Base-by-base conservation (phyloP, 164 flowering plant genomes). In the Nymphaea colorata region DNA sequence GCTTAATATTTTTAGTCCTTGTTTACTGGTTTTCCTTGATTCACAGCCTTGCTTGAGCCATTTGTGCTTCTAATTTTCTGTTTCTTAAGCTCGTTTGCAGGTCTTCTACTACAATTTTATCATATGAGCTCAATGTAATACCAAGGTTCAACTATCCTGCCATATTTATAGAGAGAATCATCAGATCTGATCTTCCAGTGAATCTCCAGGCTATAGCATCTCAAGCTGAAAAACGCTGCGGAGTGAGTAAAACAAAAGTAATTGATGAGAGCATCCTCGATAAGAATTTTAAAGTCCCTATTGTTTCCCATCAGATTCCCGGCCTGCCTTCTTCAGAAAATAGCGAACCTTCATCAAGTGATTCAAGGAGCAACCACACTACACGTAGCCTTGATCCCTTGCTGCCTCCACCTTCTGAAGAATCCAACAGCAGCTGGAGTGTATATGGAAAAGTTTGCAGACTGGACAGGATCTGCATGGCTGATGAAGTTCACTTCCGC, bases 401-500 rank as follows among this genome's bases (percentile, higher is more conserved):
- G 68, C 73, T 76, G 36, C 74, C 74, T 66, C 61, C 80, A 59
- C 68, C 79, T 67, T 69, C 87, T 4, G 74, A 68, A 68, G 87
- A 89, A 67, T 4, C 75, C 67, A 85, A 72, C 75, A 79, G 76
- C 70, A 85, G 83, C 47, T 91, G 96, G 97, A 93, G 96, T 68
- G 78, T 86, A 6, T 84, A 79, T 77, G 93, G 95, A 65, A 87
- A 88, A 80, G 77, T 78, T 76, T 91, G 97, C 80, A 75, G 79
- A 64, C 82, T 89, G 75, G 97, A 88, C 71, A 84, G 72, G 76
- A 95, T 85, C 43, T 83, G 93, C 79, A 70, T 83, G 80, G 98
- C 89, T 68, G 97, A 91, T 81, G 97, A 93, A 79, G 91, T 93
- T 82, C 98, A 93, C 77, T 89, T 93, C 66, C 94, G 98, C 62